phyloP scores from a whole-genome alignment of 1,284 basidiomycete genomes.

The Pterulicium gracile region DNA sequence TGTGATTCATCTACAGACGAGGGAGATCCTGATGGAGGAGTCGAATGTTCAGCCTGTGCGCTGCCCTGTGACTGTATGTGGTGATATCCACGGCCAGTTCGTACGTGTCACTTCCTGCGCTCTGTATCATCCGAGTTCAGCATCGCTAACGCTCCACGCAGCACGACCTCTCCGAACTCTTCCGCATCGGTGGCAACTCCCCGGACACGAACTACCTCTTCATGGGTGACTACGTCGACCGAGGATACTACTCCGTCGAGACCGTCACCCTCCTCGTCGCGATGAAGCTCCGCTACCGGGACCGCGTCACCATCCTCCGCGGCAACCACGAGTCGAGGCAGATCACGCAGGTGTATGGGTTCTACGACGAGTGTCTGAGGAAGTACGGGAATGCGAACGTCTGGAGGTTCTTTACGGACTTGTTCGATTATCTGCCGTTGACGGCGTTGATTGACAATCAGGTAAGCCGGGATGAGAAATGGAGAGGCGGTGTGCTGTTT shows the following conservation, averaged over 20 bases:
- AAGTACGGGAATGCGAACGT: conserved; percentile 99
- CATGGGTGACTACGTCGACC: conserved; percentile 99
- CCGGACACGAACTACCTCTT: conserved; percentile 99
- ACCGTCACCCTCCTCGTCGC: conserved; percentile 98
- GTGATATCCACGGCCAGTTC: conserved; percentile 99
- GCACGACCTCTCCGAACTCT: conserved; percentile 99
- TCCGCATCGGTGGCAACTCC: conserved; percentile 98
- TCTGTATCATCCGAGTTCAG: conserved; percentile 12
- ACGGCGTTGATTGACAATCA: conserved; percentile 98
- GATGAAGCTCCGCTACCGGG: conserved; percentile 95
- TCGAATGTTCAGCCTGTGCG: conserved; percentile 96
- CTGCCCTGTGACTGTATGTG: conserved; percentile 96
- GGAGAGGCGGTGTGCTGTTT: too few relatives aligned
- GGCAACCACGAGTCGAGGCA: conserved; percentile 99
- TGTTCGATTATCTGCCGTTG: conserved; percentile 96
- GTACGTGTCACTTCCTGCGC: conserved; percentile 46
- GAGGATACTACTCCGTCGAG: conserved; percentile 99
- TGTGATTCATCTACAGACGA: conserved; percentile 48
- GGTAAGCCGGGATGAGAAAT: too few relatives aligned
- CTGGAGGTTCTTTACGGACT: conserved; percentile 98
- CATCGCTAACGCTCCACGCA: conserved; percentile 25
- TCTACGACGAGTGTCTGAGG: conserved; percentile 98
- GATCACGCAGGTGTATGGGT: conserved; percentile 99
- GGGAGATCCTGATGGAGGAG: conserved; percentile 96
- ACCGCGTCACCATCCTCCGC: conserved; percentile 95